phyloP scores from a whole-genome alignment of 2,329 filamentous ascomycete species.

The Cadophora malorum region DNA sequence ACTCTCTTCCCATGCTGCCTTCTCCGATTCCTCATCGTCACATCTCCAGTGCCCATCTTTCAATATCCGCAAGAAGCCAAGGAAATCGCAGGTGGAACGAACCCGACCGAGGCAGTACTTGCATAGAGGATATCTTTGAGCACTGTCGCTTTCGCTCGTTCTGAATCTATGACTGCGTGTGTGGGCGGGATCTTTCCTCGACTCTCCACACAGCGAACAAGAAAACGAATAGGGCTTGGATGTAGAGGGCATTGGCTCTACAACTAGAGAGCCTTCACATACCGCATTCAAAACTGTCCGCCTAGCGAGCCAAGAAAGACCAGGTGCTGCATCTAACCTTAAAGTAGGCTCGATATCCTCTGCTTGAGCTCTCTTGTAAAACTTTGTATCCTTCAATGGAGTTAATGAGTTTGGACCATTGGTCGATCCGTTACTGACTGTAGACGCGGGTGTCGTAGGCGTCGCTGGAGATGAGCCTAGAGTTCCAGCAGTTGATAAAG shows the following conservation, averaged over 20 bases:
- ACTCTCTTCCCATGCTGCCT: conserved; percentile 92
- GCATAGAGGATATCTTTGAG: conserved; percentile 89
- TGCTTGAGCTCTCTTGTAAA: conserved; percentile 86
- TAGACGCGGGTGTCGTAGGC: conserved; percentile 63
- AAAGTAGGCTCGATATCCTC: conserved; percentile 97
- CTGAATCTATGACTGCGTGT: conserved; percentile 87
- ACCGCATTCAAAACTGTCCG: conserved; percentile 84
- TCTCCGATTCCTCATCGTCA: conserved; percentile 83
- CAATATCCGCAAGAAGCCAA: conserved; percentile 88
- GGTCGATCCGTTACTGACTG: conserved; percentile 52
- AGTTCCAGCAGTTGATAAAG: conserved; percentile 58
- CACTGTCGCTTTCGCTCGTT: conserved; percentile 83
- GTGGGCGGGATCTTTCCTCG: conserved; percentile 72
- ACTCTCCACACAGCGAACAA: conserved; percentile 90
- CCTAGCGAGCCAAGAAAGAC: conserved; percentile 91
- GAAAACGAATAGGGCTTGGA: conserved; percentile 49
- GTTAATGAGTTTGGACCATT: conserved; percentile 52
- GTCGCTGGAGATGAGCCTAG: conserved; percentile 62
- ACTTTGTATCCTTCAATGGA: conserved; percentile 86
- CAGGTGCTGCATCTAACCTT: conserved; percentile 85
- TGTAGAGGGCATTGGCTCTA: conserved; percentile 80
- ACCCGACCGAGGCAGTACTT: conserved; percentile 84
- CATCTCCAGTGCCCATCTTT: conserved; percentile 91
- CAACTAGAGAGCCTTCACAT: conserved; percentile 82
- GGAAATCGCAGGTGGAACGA: conserved; percentile 88